phyloP scores from a whole-genome alignment of 352 stramenopile species.

The Phytophthora idaei region DNA sequence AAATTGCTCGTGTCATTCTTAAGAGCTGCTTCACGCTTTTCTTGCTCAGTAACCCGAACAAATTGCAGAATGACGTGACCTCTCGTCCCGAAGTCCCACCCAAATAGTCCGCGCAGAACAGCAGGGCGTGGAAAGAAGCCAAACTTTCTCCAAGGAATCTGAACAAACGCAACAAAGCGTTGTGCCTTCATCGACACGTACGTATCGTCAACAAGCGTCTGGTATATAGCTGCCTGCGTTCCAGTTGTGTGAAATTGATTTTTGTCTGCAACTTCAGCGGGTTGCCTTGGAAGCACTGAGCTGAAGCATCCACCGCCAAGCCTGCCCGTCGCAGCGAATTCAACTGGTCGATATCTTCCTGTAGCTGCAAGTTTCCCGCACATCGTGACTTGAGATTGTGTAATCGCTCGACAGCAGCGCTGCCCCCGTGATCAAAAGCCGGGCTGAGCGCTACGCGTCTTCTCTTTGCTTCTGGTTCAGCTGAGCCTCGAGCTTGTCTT shows the following conservation, averaged over 20 bases:
- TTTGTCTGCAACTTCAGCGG: no score
- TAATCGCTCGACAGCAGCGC: no score
- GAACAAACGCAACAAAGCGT: slow-evolving; percentile 14
- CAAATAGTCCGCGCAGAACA: background rate
- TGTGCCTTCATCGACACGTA: slow-evolving; percentile 6
- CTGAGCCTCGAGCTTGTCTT: no score
- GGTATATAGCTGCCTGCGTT: background rate
- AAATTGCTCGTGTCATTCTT: background rate
- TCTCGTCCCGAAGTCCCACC: background rate
- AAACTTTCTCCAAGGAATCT: slow-evolving; percentile 5
- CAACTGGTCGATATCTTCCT: no score
- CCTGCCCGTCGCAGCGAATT: no score
- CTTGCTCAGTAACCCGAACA: background rate
- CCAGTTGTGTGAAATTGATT: slow-evolving; percentile 5
- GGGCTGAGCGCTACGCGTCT: no score
- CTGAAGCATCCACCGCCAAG: no score
- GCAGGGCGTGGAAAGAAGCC: background rate
- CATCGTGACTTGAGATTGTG: no score
- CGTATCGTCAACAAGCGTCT: slow-evolving; percentile 1
- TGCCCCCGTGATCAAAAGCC: no score
- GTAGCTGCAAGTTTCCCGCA: no score
- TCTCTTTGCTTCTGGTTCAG: no score
- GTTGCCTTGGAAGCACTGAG: no score
- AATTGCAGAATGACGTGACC: background rate
- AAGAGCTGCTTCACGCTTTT: background rate